Evolutionary conservation across 352 stramenopile species (phyloP), one percentile per base, ranked within the genome.

Genomic region (Phytopythium montanum): DNA sequence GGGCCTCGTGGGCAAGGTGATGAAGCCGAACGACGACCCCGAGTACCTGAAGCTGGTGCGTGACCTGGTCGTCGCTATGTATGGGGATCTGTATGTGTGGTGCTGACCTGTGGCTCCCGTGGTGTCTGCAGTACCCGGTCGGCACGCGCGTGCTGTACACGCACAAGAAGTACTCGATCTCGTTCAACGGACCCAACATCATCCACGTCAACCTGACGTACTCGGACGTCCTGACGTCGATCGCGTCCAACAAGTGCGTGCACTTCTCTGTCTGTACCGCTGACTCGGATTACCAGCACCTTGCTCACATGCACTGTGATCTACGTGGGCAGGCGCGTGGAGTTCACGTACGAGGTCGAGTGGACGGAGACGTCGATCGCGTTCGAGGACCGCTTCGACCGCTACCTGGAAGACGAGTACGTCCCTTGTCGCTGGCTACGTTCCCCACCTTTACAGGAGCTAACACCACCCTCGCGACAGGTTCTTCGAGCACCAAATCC

Each of bases 401-500:
- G 95, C 25, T 99, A 99, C 67, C 76, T 99, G 44, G 97, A 99
- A 74, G 96, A 99, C 70, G 90, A 97, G 67, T 88, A 77, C 53
- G 69, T 53, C 31, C 12, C 21, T n/a, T 19, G 4, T 33, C 31
- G 18, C 36, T 23, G 16, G 5, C 46, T 13, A 45, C 23, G 7
- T 25, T n/a, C 10, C 9, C 29, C 16, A 38, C 9, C 6, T 16
- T 2, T 8, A 21, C 5, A 46, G 19, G 18, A 21, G n/a, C 21
- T 19, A 21, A 21, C 29, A 26, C 34, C 12, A 36, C 3, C 34
- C 5, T 39, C 8, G 9, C 49, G 10, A 19, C 42, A 88, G 77
- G 52, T 99, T 99, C 65, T 99, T 99, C 71, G 98, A 99, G 81
- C 97, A 99, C 75, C 94, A 99, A 61, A 99, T 99, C 69, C 95